phyloP scores from a whole-genome alignment of 352 stramenopile genomes.

The Phytophthora aleatoria region DNA sequence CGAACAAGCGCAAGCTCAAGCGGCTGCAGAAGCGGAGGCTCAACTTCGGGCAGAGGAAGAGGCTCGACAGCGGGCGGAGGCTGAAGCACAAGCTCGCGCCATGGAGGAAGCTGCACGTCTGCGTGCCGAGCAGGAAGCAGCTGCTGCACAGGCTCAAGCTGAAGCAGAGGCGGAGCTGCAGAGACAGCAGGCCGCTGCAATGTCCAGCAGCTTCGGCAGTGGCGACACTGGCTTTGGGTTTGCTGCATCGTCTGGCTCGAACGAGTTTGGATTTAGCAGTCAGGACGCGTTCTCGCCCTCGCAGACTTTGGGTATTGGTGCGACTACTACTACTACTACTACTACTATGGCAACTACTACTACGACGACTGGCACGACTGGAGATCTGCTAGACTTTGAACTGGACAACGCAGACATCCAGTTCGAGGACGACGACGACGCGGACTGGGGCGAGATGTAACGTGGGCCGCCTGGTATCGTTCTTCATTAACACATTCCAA shows the following conservation, averaged over 20 bases:
- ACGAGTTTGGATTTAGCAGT: slow-evolving; percentile 43
- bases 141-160: slow-evolving; percentile 28
- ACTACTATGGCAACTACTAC: slow-evolving; percentile 33
- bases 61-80: slow-evolving; percentile 26
- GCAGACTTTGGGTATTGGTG: slow-evolving; percentile 21
- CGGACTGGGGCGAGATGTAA: slow-evolving; percentile 88
- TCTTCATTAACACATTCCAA: slow-evolving; percentile 9
- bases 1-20: slow-evolving; percentile 34
- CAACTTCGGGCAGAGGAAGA: slow-evolving; percentile 38
- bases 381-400: slow-evolving; percentile 79
- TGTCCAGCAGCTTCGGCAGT: slow-evolving; percentile 38
- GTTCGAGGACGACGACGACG: slow-evolving; percentile 83
- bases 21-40: slow-evolving; percentile 37
- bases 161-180: slow-evolving; percentile 38
- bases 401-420: slow-evolving; percentile 74
- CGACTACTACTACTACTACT: slow-evolving; percentile 29
- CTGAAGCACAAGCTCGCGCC: slow-evolving; percentile 35
- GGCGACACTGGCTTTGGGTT: slow-evolving; percentile 29
- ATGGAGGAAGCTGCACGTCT: slow-evolving; percentile 33
- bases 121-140: slow-evolving; percentile 32
- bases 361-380: slow-evolving; percentile 40
- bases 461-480: neutral
- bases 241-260: slow-evolving; percentile 24
- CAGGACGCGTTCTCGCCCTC: slow-evolving; percentile 35
- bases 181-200: slow-evolving; percentile 30